Percentiles rank a stretch among this genome's conserved stretches.
These are phyloP conservation scores for Tanozyma kutaoensis DNA, from an alignment of 805 yeast species.

Conservation along the genomic window DNA sequence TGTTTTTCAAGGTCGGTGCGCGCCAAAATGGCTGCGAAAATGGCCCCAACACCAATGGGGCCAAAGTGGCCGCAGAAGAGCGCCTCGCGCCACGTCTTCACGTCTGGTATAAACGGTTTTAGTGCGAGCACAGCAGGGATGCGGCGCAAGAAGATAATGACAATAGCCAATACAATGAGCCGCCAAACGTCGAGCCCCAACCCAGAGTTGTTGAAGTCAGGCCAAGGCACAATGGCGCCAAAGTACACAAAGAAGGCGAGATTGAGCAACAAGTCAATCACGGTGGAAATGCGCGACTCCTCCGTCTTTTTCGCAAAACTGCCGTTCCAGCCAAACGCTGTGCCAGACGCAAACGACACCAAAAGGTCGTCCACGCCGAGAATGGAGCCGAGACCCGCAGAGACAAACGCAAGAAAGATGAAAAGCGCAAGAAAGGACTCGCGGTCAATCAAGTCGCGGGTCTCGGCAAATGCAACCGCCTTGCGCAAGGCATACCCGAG, in stretches of 20 bases:
- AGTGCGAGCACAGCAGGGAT: conserved; percentile 68
- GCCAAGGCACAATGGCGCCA: conserved; percentile 89
- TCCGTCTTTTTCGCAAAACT: conserved; percentile 74
- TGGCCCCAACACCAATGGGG: conserved; percentile 91
- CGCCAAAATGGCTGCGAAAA: conserved; percentile 73
- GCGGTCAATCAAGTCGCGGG: conserved; percentile 58
- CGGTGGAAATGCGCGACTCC: conserved; percentile 78
- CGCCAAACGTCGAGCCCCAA: conserved; percentile 73
- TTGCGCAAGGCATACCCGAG: conserved; percentile 65
- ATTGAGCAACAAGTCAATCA: conserved; percentile 74
- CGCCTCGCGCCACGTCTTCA: conserved; percentile 88
- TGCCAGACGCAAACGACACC: conserved; percentile 86
- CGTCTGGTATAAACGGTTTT: conserved; percentile 75
- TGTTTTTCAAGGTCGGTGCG: conserved; percentile 52
- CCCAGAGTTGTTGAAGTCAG: conserved; percentile 45
- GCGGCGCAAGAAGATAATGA: conserved; percentile 63
- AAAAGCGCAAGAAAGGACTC: conserved; percentile 83
- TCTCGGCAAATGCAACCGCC: conserved; percentile 63
- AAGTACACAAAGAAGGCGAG: conserved; percentile 81
- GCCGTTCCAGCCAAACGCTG: conserved; percentile 91
- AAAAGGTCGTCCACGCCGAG: conserved; percentile 82
- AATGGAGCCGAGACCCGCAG: conserved; percentile 83
- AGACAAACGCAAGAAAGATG: conserved; percentile 66
- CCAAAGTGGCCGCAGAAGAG: conserved; percentile 92
- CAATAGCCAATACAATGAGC: conserved; percentile 58